Percentiles rank a stretch among this genome's conserved stretches.
Conservation (phyloP, 2,329 filamentous ascomycete species). For the Trichophyton verrucosum region DNA sequence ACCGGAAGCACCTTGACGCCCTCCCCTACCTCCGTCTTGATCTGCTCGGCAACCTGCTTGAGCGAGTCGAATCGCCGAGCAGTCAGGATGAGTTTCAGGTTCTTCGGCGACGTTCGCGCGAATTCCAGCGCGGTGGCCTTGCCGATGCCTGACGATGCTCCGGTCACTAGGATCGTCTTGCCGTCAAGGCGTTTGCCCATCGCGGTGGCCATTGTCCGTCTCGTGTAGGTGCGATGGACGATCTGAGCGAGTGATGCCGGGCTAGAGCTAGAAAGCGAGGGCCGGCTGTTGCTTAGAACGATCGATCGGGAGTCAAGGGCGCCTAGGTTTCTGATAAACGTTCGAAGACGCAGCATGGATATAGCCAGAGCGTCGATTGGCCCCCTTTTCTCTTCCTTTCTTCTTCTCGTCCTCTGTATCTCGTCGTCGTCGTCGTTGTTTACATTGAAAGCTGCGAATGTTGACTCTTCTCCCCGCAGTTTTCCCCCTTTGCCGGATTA, state of each 20-base stretch:
- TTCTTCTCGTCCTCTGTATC: not conserved
- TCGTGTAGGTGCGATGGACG: slow-evolving; percentile 14
- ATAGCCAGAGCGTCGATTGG: not conserved
- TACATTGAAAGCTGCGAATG: not conserved
- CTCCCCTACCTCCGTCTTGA: slow-evolving; percentile 60
- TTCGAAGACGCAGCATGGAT: slow-evolving; percentile 10
- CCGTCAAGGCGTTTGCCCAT: slow-evolving; percentile 73
- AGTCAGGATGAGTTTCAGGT: slow-evolving; percentile 74
- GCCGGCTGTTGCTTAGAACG: not conserved
- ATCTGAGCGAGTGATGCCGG: not conserved
- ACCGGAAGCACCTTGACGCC: slow-evolving; percentile 74
- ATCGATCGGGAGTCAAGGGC: not conserved
- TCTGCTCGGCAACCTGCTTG: slow-evolving; percentile 62
- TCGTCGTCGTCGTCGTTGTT: not conserved
- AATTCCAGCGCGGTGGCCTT: slow-evolving; percentile 69
- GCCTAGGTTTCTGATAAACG: slow-evolving; percentile 5
- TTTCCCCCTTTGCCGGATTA: not conserved
- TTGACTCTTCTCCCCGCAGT: not conserved
- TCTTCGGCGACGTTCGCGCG: slow-evolving; percentile 65
- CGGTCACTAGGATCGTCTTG: slow-evolving; percentile 87
- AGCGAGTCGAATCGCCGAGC: slow-evolving; percentile 74
- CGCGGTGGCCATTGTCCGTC: slow-evolving; percentile 51
- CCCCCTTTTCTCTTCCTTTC: not conserved
- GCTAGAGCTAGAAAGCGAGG: not conserved
- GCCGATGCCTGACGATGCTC: slow-evolving; percentile 87